phyloP scores from a whole-genome alignment of 2,329 filamentous ascomycete species.

The Scortechinia acanthostroma region DNA sequence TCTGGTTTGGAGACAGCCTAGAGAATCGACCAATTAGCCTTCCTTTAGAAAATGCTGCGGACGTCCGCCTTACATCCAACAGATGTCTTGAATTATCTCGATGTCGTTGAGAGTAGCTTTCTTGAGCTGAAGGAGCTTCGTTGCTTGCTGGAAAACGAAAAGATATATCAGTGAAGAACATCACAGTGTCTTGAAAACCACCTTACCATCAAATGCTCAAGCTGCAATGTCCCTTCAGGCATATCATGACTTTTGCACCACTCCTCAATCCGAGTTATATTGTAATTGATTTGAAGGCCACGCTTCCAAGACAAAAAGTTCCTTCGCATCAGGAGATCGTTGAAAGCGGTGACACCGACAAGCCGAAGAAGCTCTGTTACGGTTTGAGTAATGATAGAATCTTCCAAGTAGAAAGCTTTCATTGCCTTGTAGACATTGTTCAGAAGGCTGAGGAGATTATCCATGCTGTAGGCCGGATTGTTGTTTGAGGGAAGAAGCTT shows the following conservation, averaged over 20 bases:
- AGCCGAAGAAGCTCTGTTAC: constrained; percentile 87
- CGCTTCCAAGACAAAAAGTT: constrained; percentile 99
- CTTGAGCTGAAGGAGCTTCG: constrained; percentile 95
- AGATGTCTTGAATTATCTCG: constrained; percentile 99
- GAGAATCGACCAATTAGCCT: no score
- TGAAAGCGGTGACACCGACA: constrained; percentile 96
- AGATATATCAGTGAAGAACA: no score
- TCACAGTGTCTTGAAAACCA: background rate
- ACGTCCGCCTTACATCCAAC: constrained; percentile 79
- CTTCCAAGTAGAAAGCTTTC: constrained; percentile 96
- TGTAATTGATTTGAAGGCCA: constrained; percentile 98
- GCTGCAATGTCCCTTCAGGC: constrained; percentile 92
- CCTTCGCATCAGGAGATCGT: constrained; percentile 91
- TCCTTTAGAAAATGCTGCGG: no score
- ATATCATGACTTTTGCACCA: constrained; percentile 99
- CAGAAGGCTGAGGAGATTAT: constrained; percentile 87
- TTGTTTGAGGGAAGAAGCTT: constrained; percentile 90
- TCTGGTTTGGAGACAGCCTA: constrained; percentile 95
- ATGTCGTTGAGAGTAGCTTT: constrained; percentile 98
- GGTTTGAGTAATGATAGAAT: constrained; percentile 90
- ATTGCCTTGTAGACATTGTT: constrained; percentile 98
- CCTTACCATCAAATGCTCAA: constrained; percentile 91
- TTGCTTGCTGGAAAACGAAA: constrained; percentile 69
- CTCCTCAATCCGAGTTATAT: constrained; percentile 97
- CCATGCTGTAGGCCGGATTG: constrained; percentile 96